Conservation (phyloP, 1,284 basidiomycete genomes). For the Peniophora sp. region DNA sequence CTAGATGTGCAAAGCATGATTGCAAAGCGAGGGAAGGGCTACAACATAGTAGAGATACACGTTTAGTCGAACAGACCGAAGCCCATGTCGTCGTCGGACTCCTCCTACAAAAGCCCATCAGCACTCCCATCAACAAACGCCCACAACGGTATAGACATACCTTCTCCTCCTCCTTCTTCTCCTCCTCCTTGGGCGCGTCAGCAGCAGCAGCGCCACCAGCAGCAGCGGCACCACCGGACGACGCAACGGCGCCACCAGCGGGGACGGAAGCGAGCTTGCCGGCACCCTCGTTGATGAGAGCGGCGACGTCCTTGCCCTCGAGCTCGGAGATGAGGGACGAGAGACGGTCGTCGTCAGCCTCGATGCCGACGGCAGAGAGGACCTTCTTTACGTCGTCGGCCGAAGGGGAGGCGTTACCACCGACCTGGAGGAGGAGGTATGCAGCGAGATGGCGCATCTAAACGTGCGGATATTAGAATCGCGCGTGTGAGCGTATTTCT, state of each 20-base stretch:
- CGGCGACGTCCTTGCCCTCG: constrained; percentile 84
- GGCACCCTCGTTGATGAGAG: constrained; percentile 90
- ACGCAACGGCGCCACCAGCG: constrained; percentile 68
- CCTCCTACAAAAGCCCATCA: constrained; percentile 53
- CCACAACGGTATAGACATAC: constrained; percentile 26
- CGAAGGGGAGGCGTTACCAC: constrained; percentile 86
- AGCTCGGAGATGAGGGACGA: constrained; percentile 88
- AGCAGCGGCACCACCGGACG: constrained; percentile 50
- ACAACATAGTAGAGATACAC: constrained; percentile 4
- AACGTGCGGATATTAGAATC: constrained; percentile 4
- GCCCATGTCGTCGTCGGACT: constrained; percentile 88
- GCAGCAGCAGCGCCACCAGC: constrained; percentile 60
- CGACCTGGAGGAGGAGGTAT: constrained; percentile 95
- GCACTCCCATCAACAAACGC: constrained; percentile 1
- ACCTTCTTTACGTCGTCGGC: constrained; percentile 89
- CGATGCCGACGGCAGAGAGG: constrained; percentile 83
- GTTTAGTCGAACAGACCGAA: constrained; percentile 92
- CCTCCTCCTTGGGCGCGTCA: constrained; percentile 57
- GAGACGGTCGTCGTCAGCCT: constrained; percentile 82
- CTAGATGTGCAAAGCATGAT: too few relatives aligned
- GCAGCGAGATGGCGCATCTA: constrained; percentile 97
- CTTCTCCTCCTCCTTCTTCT: constrained; percentile 77
- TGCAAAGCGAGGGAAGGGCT: background rate
- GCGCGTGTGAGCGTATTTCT: constrained; percentile 7
- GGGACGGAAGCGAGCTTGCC: constrained; percentile 93